Base-by-base conservation (phyloP, 768 basidiomycete genomes). In the Ephemerocybe angulata region DNA sequence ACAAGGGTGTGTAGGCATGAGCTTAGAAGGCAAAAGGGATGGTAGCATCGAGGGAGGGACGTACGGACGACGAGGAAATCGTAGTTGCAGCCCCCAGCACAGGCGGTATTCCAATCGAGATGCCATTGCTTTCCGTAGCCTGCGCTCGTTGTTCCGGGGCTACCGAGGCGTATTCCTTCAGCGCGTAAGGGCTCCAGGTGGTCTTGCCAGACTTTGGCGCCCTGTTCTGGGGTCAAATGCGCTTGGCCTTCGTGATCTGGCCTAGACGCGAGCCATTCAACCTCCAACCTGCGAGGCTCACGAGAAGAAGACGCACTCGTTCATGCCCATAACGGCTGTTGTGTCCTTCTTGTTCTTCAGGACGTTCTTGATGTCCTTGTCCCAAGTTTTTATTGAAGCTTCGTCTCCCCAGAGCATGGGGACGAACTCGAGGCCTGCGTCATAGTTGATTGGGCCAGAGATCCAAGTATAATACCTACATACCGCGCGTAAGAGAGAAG, bases 401-500 rank as follows among this genome's bases (percentile, higher is more conserved):
- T 63, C 60, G 17, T 61, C 46, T 17, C 82, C 81, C 81, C 82
- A 82, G 5, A 83, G 72, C 78, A 82, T 79, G 21, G 82, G 80
- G 0, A 80, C 77, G 59, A 79, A 83, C 58, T 83, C 81, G 22
- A 83, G 67, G 57, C 67, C 58, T 19, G 28, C 40, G n/a, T 42
- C 37, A 25, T 13, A 42, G 8, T 29, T 52, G 3, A 63, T 58
- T 4, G 73, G 63, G 43, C 51, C 66, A 1, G 74, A 63, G 4
- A 73, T 71, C 80, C 81, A 82, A 2, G 79, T 76, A 60, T 82
- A 82, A 62, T 82, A 82, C 78, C 78, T 79, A 43, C n/a, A 27
- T 21, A 25, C 13, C 4, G 22, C 13, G 37, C 4, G 30, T 21
- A 46, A 37, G 22, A 46, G 13, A 35, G 17, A 35, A 35, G 17